Percentiles rank a stretch among this genome's conserved stretches.
Conservation (phyloP, 768 basidiomycete species). For the Macrolepiota fuliginosa region DNA sequence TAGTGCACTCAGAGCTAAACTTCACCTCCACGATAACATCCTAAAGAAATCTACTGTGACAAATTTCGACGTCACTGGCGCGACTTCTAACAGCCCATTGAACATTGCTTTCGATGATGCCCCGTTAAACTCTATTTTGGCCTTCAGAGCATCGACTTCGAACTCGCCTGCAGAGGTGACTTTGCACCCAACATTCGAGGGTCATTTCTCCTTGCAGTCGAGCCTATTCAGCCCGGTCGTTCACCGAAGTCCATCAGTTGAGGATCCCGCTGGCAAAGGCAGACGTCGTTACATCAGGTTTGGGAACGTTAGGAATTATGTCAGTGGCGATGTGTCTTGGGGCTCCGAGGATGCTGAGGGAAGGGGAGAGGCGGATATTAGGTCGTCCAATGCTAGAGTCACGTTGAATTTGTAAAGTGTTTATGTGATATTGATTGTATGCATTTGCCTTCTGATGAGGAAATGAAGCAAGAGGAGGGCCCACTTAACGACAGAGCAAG, state of each 20-base stretch:
- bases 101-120: conserved; percentile 3
- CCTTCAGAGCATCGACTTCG: not conserved
- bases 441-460: not conserved
- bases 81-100: not conserved
- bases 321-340: conserved; percentile 7
- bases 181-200: conserved; percentile 11
- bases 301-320: not conserved
- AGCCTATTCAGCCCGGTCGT: not conserved
- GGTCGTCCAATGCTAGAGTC: not conserved
- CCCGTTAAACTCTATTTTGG: not conserved
- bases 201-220: conserved; percentile 1
- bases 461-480: not conserved
- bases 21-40: conserved; percentile 2
- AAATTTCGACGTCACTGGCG: not conserved
- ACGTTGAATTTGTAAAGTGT: conserved; percentile 2
- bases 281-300: not conserved
- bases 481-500: too few relatives aligned
- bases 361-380: conserved; percentile 2
- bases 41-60: not conserved
- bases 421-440: too few relatives aligned
- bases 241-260: not conserved
- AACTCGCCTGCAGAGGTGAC: conserved; percentile 5
- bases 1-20: conserved; percentile 3
- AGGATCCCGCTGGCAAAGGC: conserved; percentile 5
- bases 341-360: not conserved